phyloP scores from a whole-genome alignment of 768 basidiomycete species.

The Pluteus cervinus region DNA sequence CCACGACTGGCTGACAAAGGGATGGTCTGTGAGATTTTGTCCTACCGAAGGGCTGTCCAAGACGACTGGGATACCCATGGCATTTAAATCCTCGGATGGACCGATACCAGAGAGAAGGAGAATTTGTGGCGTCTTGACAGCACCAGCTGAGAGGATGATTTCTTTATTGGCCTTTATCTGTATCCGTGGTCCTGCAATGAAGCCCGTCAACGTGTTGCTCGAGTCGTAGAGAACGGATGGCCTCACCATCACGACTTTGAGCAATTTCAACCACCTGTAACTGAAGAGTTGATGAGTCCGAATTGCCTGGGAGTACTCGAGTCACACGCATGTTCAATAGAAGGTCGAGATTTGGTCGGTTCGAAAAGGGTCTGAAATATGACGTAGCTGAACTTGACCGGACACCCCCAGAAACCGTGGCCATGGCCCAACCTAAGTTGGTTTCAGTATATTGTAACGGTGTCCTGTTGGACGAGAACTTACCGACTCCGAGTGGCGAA shows the following conservation, averaged over 20 bases:
- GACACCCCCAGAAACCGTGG: conserved; percentile 21
- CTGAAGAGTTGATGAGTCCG: neutral
- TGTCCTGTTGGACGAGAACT: neutral
- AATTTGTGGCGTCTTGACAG: conserved; percentile 26
- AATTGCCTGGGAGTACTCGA: conserved; percentile 6
- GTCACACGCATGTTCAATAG: conserved; percentile 15
- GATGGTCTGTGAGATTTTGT: conserved; percentile 23
- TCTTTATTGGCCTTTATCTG: conserved; percentile 38
- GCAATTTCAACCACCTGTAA: conserved; percentile 10
- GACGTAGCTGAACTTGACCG: conserved; percentile 24
- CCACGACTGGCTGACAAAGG: conserved; percentile 14
- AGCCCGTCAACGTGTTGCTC: neutral
- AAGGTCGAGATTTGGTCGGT: conserved; percentile 19
- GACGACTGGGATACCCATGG: conserved; percentile 16
- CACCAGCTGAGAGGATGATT: conserved; percentile 38
- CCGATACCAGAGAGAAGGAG: conserved; percentile 31
- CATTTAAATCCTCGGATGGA: conserved; percentile 10
- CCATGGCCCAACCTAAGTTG: conserved; percentile 17
- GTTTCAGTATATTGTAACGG: neutral
- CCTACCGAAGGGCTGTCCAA: conserved; percentile 23
- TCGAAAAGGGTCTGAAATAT: conserved; percentile 19
- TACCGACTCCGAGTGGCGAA: conserved; percentile 9
- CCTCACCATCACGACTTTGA: conserved; percentile 8
- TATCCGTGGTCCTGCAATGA: conserved; percentile 1
- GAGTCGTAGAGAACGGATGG: conserved; percentile 2